Evolutionary conservation across 116 monocot genomes (phyloP), one percentile per base, ranked within the genome.

Genomic region (Dioscorea cayenensis): DNA sequence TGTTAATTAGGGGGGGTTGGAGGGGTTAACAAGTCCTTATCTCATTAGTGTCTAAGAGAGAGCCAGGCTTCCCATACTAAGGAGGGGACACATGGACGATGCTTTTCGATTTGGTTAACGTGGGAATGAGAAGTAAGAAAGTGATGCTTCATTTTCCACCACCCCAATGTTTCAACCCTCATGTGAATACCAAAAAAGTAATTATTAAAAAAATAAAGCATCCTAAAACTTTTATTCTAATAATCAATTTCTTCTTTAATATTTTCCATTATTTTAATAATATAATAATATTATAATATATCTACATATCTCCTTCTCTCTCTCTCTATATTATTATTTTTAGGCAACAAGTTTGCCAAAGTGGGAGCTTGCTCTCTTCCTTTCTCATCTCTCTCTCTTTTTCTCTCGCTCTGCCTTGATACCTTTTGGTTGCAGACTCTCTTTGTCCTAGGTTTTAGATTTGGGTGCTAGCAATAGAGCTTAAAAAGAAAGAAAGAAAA

Each of bases 41-140:
- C 67, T 12, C 11, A 35, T 65, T 65, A 35, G 65, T 65, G 65
- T 29, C 32, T 35, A 32, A 32, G 65, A 20, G 65, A 20, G 32
- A 32, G 32, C 32, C 4, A 32, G 32, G 32, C 32, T 32, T 32
- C 32, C 32, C 32, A 32, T 32, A 9, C 36, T 49, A 67, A 48
- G 20, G 67, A 67, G 48, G 67, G 38, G 67, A 67, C 67, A 67
- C 67, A 67, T 67, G 67, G 37, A 27, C 18, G 68, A 68, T 70
- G 70, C 70, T 70, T 70, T 52, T 70, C 70, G 58, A 59, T 70
- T 70, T 70, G 55, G 58, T 58, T 58, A 59, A 58, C 35, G 58
- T 58, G 55, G 32, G 70, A 70, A n/a, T 19, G 35, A 55, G 55
- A 11, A 59, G 58, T 70, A 70, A 70, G 58, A 68, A 68, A 68